These are phyloP conservation scores for Arabis hirsuta DNA, from an alignment of 345 rosid species.

Conservation along the genomic window DNA sequence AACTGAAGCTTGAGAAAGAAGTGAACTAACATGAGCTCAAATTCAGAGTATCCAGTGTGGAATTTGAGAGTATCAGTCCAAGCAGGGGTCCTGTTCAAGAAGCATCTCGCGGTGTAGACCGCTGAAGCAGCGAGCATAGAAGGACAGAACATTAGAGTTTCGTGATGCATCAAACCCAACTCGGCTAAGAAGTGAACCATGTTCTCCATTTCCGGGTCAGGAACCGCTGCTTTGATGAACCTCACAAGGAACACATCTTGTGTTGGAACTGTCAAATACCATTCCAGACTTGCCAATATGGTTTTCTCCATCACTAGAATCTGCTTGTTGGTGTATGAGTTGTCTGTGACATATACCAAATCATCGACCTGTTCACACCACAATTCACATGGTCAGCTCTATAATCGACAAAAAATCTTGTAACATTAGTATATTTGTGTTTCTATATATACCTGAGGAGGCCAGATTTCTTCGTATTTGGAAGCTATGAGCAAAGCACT, in stretches of 20 bases:
- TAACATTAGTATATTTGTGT: not conserved
- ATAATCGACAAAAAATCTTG: not conserved
- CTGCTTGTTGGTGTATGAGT: slow-evolving; percentile 64
- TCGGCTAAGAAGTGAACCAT: slow-evolving; percentile 86
- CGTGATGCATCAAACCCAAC: slow-evolving; percentile 77
- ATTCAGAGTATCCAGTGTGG: slow-evolving; percentile 74
- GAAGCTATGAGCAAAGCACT: slow-evolving; percentile 85
- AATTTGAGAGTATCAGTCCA: slow-evolving; percentile 80
- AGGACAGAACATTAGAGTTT: slow-evolving; percentile 55
- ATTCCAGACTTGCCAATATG: slow-evolving; percentile 73
- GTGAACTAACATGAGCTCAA: slow-evolving; percentile 59
- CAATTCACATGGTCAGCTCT: not conserved
- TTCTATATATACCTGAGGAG: slow-evolving; percentile 55
- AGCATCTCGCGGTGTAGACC: slow-evolving; percentile 82
- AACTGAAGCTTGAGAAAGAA: not conserved
- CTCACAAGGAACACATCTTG: slow-evolving; percentile 82
- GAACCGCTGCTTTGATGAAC: slow-evolving; percentile 77
- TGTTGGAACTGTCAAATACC: slow-evolving; percentile 95
- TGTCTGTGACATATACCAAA: slow-evolving; percentile 75
- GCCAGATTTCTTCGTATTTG: slow-evolving; percentile 97
- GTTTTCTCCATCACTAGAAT: slow-evolving; percentile 90
- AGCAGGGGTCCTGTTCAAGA: slow-evolving; percentile 52
- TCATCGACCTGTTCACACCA: slow-evolving; percentile 62
- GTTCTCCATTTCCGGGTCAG: slow-evolving; percentile 66
- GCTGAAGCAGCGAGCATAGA: slow-evolving; percentile 96